Evolutionary conservation across 1,284 basidiomycete species (phyloP).

Genomic region (Apiotrichum sp.): DNA sequence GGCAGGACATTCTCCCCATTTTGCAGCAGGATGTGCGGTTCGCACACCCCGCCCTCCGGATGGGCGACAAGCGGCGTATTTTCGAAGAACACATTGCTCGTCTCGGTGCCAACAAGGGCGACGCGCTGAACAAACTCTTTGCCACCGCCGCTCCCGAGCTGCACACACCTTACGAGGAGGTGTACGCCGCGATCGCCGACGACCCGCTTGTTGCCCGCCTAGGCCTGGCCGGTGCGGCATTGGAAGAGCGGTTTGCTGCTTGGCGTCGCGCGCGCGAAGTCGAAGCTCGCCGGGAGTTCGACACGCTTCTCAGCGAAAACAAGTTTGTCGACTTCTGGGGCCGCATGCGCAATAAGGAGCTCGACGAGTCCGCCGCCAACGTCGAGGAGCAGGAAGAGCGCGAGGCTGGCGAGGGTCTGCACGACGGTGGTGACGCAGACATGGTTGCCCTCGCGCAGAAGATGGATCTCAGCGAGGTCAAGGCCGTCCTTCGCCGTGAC

Average conservation of each 20-base stretch:
- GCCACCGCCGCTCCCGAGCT: constrained; percentile 62
- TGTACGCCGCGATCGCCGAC: constrained; percentile 45
- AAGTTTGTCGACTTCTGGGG: constrained; percentile 97
- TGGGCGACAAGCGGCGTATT: constrained; percentile 62
- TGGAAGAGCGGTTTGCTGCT: constrained; percentile 59
- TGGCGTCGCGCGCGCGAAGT: constrained; percentile 68
- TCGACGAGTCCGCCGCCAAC: constrained; percentile 37
- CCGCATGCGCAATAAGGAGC: constrained; percentile 67
- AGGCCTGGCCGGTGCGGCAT: constrained; percentile 36
- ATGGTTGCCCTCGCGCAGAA: constrained; percentile 76
- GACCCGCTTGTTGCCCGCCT: constrained; percentile 42
- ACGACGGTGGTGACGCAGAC: constrained; percentile 71
- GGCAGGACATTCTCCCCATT: constrained; percentile 61
- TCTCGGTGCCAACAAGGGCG: constrained; percentile 63
- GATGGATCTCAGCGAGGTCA: constrained; percentile 57
- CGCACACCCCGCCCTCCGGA: constrained; percentile 57
- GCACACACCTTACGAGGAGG: constrained; percentile 52
- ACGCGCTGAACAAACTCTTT: constrained; percentile 64
- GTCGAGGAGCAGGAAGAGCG: constrained; percentile 38
- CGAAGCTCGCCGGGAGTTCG: constrained; percentile 64
- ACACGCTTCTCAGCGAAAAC: constrained; percentile 79
- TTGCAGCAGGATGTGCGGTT: constrained; percentile 74
- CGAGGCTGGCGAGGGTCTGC: constrained; percentile 53
- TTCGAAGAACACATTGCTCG: constrained; percentile 67
- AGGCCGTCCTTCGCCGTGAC: constrained; percentile 61